A percentile compares a stretch with the other conserved stretches of the same genome.
These are phyloP conservation scores for Pseudoneurospora amorphoporcata DNA, from an alignment of 495 filamentous ascomycete species.

Conservation along the genomic window DNA sequence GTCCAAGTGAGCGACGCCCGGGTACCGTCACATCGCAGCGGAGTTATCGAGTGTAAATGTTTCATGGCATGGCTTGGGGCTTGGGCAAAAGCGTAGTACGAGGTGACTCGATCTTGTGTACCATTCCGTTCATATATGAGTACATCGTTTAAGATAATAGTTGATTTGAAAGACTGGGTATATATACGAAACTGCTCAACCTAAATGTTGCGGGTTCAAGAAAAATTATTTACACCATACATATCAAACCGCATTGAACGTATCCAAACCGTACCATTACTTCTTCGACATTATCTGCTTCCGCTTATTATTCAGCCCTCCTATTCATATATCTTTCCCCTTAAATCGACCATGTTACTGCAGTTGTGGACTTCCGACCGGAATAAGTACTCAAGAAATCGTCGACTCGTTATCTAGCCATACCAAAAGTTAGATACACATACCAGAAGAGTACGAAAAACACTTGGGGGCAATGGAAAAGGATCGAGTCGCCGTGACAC, in stretches of 20 bases:
- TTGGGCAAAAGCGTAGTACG: not conserved
- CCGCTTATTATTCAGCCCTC: not conserved
- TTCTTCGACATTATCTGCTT: not conserved
- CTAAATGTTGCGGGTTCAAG: not conserved
- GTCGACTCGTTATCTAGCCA: not conserved
- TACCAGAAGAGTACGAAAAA: not conserved
- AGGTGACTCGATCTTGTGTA: not conserved
- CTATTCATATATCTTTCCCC: not conserved
- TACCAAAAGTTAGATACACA: not conserved
- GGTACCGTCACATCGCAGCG: not conserved
- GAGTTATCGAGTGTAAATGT: not conserved
- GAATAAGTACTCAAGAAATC: not conserved
- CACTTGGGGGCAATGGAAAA: not conserved
- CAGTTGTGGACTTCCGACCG: not conserved
- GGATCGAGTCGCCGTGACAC: not conserved
- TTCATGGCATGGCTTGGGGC: not conserved
- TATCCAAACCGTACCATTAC: not conserved
- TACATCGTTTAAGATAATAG: not conserved
- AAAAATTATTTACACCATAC: not conserved
- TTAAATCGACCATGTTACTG: not conserved
- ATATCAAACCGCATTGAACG: not conserved
- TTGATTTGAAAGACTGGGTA: not conserved
- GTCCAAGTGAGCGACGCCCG: not conserved
- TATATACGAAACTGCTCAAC: not conserved
- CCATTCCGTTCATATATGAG: no score